Evolutionary conservation across 768 basidiomycete species (phyloP), one percentile per base, ranked within the genome.

Genomic region (Hortiboletus flavorubellus): DNA sequence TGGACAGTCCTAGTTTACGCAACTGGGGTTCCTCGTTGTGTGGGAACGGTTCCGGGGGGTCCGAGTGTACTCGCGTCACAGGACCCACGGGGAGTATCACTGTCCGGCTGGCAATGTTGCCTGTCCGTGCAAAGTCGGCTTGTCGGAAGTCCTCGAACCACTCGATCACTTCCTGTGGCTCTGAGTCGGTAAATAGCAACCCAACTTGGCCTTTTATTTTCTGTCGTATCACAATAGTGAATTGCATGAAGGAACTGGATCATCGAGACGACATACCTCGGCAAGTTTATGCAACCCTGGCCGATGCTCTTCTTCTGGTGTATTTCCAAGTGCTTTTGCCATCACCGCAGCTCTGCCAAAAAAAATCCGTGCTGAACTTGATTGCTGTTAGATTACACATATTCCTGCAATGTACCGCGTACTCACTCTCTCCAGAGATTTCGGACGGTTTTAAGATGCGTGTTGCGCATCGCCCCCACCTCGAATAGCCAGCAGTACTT

Each of bases 1-100:
- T 98, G 48, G 84, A 77, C 33, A 99, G 75, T 8, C 97, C 97
- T 35, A 98, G 81, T 70, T 91, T 91, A 52, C 97, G 85, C 49
- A 99, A 79, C 68, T 98, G 96, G 21, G 95, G 94, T 59, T 99
- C 97, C 76, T 98, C 93, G 64, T 93, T 94, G 71, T 98, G 94
- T 37, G 97, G 93, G 72, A 98, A 95, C 3, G 92, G 89, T 61
- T 94, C 87, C 38, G 88, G 83, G 0, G 88, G 89, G 59, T 89
- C 86, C 3, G 89, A 87, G 68, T 89, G 80, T 41, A 80, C 80
- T 58, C 84, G 81, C 86, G 94, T 82, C 51, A 98, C 83, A 21
- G 96, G 92, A 35, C 95, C 95, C 55, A 74, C 81, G 15, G 93
- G 89, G 16, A 99, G 77, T 33, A 78, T 75, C 53, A 97, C 82